These are phyloP conservation scores for Xylaria longipes DNA, from an alignment of 495 filamentous ascomycete species.

Conservation along the genomic window DNA sequence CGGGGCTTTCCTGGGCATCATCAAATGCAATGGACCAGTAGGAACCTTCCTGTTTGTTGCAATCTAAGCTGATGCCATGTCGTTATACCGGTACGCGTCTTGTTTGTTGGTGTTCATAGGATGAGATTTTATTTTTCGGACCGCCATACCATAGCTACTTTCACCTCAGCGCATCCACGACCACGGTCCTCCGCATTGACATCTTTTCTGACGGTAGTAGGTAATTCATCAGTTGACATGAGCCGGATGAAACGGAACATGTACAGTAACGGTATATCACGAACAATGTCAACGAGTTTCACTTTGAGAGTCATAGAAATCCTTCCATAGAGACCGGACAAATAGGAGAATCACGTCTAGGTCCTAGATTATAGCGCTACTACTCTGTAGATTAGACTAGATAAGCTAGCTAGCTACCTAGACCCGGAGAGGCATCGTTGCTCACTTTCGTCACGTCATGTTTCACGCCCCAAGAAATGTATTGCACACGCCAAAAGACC, in stretches of 20 bases:
- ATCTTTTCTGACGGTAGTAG: background rate
- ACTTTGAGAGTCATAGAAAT: slow-evolving; percentile 1
- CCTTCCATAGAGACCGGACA: slow-evolving; percentile 7
- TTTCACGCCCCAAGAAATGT: background rate
- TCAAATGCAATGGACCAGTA: background rate
- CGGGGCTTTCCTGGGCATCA: background rate
- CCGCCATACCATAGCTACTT: background rate
- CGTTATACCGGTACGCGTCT: slow-evolving; percentile 4
- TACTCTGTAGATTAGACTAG: too few relatives aligned
- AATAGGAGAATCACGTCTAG: background rate
- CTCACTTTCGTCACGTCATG: background rate
- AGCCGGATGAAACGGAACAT: background rate
- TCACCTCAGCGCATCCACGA: background rate
- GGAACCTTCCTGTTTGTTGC: background rate
- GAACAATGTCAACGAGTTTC: background rate
- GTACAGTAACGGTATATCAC: background rate
- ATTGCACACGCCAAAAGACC: background rate
- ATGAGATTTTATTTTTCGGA: background rate
- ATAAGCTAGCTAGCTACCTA: background rate
- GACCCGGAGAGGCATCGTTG: background rate
- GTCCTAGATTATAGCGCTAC: too few relatives aligned
- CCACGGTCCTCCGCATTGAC: background rate
- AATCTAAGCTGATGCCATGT: slow-evolving; percentile 2
- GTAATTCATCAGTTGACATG: background rate
- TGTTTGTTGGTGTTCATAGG: background rate